Base-by-base conservation (phyloP, 805 yeast species). In the Lipomyces yamanashiensis region DNA sequence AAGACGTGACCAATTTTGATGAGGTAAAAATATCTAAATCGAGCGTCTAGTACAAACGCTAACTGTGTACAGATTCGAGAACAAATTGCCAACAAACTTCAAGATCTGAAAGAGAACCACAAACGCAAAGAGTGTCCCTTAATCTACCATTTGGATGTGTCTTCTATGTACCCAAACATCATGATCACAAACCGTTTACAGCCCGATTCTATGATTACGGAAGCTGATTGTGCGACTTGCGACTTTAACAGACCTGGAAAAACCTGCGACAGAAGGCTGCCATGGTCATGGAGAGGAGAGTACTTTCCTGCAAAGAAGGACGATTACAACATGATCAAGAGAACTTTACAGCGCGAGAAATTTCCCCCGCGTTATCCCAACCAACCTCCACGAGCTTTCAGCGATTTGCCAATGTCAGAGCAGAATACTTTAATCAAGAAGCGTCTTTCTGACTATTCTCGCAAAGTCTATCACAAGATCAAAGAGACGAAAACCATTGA, bases 201-300 rank as follows among this genome's bases (percentile, higher is more conserved):
- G 75, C 99, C 99, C 0, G 99, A 95, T 76, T 92, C 98, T 2
- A 93, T 95, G 91, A 92, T 95, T 69, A 79, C 88, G 0, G 98
- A 93, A 72, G 90, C 90, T 70, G 97, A 92, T 72, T 96, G 99
- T 78, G 98, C 99, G 0, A 86, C 96, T 48, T 96, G 99, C 79
- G 99, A 95, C 71, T 96, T 92, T 78, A 95, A 95, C 74, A 80
- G 97, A 62, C 98, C 98, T 0, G 98, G 96, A 5, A 95, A 95
- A 73, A 83, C 82, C 10, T 95, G 99, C 79, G 99, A 93, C 71
- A 81, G 99, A 73, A 80, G 93, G 60, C 77, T 95, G 60, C 89
- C 92, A 0, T 95, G 99, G 99, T 83, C 96, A 7, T 95, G 99
- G 98, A 86, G 99, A 79, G 99, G 98, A 58, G 99, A 95, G 71